Conservation (phyloP, 768 basidiomycete genomes). For the Mycena epipterygia region DNA sequence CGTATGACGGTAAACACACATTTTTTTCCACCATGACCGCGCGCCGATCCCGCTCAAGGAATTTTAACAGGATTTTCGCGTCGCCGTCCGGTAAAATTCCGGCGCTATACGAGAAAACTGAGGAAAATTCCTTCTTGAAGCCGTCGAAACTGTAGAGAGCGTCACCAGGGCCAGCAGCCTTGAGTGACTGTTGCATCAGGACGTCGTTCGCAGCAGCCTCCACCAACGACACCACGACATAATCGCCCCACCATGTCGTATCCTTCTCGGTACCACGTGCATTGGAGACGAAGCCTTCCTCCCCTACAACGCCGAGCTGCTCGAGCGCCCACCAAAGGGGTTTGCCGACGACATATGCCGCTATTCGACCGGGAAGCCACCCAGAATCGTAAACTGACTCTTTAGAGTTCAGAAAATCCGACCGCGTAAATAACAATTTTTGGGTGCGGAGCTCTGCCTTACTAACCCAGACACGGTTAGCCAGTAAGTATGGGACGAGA, state of each 20-base stretch:
- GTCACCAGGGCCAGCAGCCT: constrained; percentile 66
- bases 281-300: constrained; percentile 59
- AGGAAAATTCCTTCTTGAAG: constrained; percentile 74
- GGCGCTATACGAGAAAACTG: constrained; percentile 46
- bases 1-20: constrained; percentile 55
- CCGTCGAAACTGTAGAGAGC: constrained; percentile 70
- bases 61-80: constrained; percentile 78
- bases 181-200: constrained; percentile 56
- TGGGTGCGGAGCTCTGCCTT: constrained; percentile 75
- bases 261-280: constrained; percentile 49
- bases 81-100: constrained; percentile 70
- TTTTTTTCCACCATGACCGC: constrained; percentile 75
- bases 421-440: constrained; percentile 60
- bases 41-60: constrained; percentile 81
- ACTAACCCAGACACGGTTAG: constrained; percentile 60
- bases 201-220: constrained; percentile 77
- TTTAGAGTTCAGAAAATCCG: constrained; percentile 68
- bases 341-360: constrained; percentile 77
- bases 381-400: constrained; percentile 77
- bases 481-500: constrained; percentile 18
- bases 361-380: constrained; percentile 79
- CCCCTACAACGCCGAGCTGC: constrained; percentile 80
- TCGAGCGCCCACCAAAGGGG: constrained; percentile 92
- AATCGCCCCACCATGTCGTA: constrained; percentile 75
- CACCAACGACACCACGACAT: constrained; percentile 75